Base-by-base conservation (phyloP, 2,329 filamentous ascomycete genomes). In the Claviceps africana region DNA sequence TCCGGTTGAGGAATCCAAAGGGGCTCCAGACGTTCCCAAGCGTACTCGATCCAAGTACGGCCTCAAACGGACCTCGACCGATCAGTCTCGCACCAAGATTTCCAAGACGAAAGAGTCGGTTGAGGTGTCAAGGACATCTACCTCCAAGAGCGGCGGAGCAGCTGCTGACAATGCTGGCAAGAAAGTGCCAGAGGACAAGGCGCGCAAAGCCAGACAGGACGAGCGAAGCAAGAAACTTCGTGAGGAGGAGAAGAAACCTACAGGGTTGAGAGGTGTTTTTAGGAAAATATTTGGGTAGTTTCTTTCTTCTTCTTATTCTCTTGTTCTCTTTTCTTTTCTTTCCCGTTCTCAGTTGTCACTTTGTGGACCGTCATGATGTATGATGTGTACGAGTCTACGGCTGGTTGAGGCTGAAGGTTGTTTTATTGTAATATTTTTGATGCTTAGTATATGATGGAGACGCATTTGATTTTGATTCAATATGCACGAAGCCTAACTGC, bases 241-340 rank as follows among this genome's bases (percentile, higher is more conserved):
- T 30, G 55, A 59, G 4, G 58, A 57, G 52, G 59, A 61, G 46
- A 61, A 68, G 55, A 65, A 66, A 53, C 44, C 59, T 1, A 56
- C 60, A 8, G 67, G 67, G 1, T 52, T 71, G 51, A 65, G 64
- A 54, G 65, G 61, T 9, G 58, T 63, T n/a, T 62, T 70, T 39
- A 71, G 67, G 61, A 67, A 62, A 54, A 33, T 71, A 10, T 70
- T 71, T 52, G 59, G 47, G 33, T 35, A 43, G 37, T 45, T 50
- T 43, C 10, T 21, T 21, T 13, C 45, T 30, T 15, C 13, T 46
- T 19, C 17, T 30, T 44, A n/a, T 48, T 31, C 15, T 28, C 45
- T 49, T 51, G n/a, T 35, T 25, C 21, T 49, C 15, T 46, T 21
- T 13, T 15, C 4, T 11, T 50, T 40, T 30, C 22, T 50, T 51